Evolutionary conservation across 768 basidiomycete species (phyloP).

Genomic region (Hericium erinaceus): DNA sequence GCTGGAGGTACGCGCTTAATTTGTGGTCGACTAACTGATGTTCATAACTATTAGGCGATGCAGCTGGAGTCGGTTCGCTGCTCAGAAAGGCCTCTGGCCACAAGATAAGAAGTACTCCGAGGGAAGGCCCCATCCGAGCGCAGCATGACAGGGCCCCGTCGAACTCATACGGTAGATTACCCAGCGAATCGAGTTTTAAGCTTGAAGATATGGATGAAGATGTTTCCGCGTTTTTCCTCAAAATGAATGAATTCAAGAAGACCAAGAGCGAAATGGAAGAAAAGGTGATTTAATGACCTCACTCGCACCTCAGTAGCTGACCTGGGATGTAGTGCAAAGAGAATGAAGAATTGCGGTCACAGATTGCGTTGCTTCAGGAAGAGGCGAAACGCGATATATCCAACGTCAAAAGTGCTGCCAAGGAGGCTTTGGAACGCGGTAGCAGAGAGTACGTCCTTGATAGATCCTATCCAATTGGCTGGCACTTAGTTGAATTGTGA

Average conservation of each 20-base stretch:
- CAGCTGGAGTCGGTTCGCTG: too few species aligned
- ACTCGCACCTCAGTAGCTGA: not conserved
- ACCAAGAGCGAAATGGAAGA: not conserved
- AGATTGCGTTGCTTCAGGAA: not conserved
- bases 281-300: not conserved
- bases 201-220: not conserved
- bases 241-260: not conserved
- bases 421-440: conserved; percentile 1
- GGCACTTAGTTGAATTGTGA: not conserved
- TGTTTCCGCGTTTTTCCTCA: not conserved
- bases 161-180: too few species aligned
- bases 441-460: too few species aligned
- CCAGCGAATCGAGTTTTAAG: too few species aligned
- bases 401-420: conserved; percentile 4
- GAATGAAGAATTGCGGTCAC: conserved; percentile 9
- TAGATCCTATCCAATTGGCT: too few species aligned
- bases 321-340: conserved; percentile 3
- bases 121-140: too few species aligned
- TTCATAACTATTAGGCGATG: too few species aligned
- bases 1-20: too few species aligned
- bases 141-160: too few species aligned
- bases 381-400: not conserved
- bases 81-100: too few species aligned
- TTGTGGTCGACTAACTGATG: too few species aligned
- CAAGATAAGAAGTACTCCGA: too few species aligned